These are phyloP conservation scores for Gypsophila paniculata DNA, from an alignment of 179 eudicot genomes.

Conservation along the genomic window DNA sequence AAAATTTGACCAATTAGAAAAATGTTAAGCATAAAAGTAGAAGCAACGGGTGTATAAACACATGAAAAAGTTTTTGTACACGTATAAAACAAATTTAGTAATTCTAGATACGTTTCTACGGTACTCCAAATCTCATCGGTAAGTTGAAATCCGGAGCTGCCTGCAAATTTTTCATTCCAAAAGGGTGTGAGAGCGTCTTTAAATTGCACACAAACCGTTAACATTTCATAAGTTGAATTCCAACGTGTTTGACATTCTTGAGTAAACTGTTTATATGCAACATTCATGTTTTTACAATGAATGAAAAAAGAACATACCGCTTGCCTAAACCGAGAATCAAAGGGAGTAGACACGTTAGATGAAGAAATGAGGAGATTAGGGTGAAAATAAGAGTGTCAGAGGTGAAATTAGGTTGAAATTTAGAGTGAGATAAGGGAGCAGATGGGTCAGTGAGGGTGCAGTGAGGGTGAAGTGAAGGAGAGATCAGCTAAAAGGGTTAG, in stretches of 20 bases:
- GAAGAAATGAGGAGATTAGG: too few species aligned
- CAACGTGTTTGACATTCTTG: not conserved
- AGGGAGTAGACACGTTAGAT: too few species aligned
- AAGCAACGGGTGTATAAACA: not conserved
- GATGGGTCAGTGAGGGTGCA: too few species aligned
- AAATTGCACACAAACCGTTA: not conserved
- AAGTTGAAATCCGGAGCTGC: not conserved
- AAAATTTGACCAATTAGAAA: conserved; percentile 2
- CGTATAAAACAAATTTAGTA: not conserved
- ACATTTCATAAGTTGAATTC: not conserved
- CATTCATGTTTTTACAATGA: not conserved
- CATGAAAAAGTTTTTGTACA: not conserved
- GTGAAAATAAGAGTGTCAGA: too few species aligned
- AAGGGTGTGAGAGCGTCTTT: not conserved
- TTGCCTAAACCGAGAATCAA: too few species aligned
- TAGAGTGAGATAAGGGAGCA: too few species aligned
- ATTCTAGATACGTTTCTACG: not conserved
- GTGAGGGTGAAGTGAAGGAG: too few species aligned
- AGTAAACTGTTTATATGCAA: not conserved
- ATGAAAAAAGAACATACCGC: too few species aligned
- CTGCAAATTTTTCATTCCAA: too few species aligned
- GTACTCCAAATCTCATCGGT: not conserved
- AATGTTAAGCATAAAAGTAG: not conserved
- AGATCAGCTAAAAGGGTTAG: too few species aligned
- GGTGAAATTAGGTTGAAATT: too few species aligned